phyloP scores from a whole-genome alignment of 371 early-diverging fungal species.

The Batkoa obscura region DNA sequence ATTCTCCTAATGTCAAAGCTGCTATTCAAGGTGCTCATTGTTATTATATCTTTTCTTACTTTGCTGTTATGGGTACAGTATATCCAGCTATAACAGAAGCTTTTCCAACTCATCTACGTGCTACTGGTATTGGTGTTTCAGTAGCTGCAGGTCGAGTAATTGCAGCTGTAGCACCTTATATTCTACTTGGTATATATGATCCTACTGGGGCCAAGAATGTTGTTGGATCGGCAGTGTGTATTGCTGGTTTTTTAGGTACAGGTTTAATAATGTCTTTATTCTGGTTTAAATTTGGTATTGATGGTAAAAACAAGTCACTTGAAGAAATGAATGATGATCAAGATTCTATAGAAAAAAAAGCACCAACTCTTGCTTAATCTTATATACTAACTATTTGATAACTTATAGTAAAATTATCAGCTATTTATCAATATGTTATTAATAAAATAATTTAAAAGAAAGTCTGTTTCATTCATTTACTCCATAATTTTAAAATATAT shows the following conservation, averaged over 20 bases:
- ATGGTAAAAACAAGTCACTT: conserved; percentile 1
- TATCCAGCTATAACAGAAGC: conserved; percentile 5
- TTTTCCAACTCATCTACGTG: conserved; percentile 6
- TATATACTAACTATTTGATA: no score
- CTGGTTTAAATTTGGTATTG: not conserved
- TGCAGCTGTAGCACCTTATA: conserved; percentile 6
- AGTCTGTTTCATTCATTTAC: no score
- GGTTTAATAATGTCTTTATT: not conserved
- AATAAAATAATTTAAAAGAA: no score
- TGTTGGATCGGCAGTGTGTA: not conserved
- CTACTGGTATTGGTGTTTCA: conserved; percentile 7
- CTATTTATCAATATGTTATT: no score
- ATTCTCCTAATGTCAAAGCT: not conserved
- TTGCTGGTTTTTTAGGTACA: not conserved
- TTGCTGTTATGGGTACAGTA: not conserved
- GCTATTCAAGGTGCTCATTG: not conserved
- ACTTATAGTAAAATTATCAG: no score
- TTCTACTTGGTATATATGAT: not conserved
- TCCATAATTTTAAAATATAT: no score
- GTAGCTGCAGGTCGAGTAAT: conserved; percentile 8
- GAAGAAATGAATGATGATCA: not conserved
- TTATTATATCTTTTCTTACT: conserved; percentile 1
- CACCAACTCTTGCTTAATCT: no score
- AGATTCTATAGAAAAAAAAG: no score
- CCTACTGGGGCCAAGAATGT: not conserved